Evolutionary conservation across 2,329 filamentous ascomycete species (phyloP).

Genomic region (Paraphoma sp.): DNA sequence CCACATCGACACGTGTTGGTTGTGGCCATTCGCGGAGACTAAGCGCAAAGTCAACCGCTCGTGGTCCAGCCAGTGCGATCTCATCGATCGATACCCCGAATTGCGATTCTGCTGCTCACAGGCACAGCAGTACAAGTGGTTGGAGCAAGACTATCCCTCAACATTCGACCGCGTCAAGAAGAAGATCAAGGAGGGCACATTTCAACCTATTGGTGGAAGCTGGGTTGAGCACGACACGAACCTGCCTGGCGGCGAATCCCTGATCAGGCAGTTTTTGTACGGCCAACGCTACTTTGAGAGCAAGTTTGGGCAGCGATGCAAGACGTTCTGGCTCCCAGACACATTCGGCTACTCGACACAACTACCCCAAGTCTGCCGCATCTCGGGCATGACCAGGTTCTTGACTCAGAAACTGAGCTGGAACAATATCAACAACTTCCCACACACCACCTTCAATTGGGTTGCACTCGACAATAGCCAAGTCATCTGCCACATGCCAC

Average conservation of each 20-base stretch:
- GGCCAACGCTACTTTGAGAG: slow-evolving; percentile 95
- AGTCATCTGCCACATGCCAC: slow-evolving; percentile 97
- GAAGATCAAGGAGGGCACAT: slow-evolving; percentile 88
- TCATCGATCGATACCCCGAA: slow-evolving; percentile 95
- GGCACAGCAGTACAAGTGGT: slow-evolving; percentile 98
- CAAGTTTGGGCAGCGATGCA: slow-evolving; percentile 85
- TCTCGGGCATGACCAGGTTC: slow-evolving; percentile 96
- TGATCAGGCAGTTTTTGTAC: slow-evolving; percentile 93
- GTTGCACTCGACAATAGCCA: slow-evolving; percentile 94
- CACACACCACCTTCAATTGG: slow-evolving; percentile 99
- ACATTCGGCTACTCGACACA: slow-evolving; percentile 98
- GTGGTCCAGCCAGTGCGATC: slow-evolving; percentile 94
- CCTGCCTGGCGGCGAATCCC: slow-evolving; percentile 91
- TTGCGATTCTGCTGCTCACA: slow-evolving; percentile 91
- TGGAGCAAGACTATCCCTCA: slow-evolving; percentile 86
- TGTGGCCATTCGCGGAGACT: slow-evolving; percentile 98
- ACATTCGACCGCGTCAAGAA: slow-evolving; percentile 89
- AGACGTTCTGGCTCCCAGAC: slow-evolving; percentile 97
- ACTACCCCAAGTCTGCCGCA: slow-evolving; percentile 87
- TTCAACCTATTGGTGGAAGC: slow-evolving; percentile 94
- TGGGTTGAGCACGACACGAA: slow-evolving; percentile 99
- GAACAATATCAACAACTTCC: slow-evolving; percentile 99
- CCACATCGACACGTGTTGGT: slow-evolving; percentile 97
- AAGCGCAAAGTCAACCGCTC: slow-evolving; percentile 95
- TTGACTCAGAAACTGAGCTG: slow-evolving; percentile 98